These are phyloP conservation scores for Hypoxylon fragiforme DNA, from an alignment of 495 filamentous ascomycete genomes.

Conservation along the genomic window DNA sequence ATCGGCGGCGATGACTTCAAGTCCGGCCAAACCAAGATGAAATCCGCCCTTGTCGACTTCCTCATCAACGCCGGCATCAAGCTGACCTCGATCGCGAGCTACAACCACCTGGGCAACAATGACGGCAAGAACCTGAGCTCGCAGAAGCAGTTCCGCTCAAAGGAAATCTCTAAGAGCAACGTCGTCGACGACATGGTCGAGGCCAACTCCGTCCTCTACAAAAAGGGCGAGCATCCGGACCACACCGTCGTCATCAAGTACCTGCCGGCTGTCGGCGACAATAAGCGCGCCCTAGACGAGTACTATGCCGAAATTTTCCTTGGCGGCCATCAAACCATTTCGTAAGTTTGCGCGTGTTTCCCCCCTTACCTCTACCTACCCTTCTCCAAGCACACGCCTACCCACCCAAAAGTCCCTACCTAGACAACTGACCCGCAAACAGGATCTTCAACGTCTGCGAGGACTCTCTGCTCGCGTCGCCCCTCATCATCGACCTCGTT, in stretches of 20 bases:
- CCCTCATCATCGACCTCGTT: slow-evolving; percentile 95
- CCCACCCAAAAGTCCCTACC: background rate
- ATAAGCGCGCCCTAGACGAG: slow-evolving; percentile 98
- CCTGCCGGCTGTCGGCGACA: slow-evolving; percentile 98
- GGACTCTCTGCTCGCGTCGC: slow-evolving; percentile 96
- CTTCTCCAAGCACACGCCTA: slow-evolving; percentile 4
- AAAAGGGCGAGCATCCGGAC: slow-evolving; percentile 82
- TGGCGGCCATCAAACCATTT: slow-evolving; percentile 97
- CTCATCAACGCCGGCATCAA: slow-evolving; percentile 98
- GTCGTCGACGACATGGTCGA: slow-evolving; percentile 99
- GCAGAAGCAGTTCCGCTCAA: slow-evolving; percentile 97
- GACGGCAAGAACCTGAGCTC: slow-evolving; percentile 98
- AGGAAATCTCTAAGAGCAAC: slow-evolving; percentile 99
- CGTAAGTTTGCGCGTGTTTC: too few relatives aligned
- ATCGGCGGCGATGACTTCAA: slow-evolving; percentile 99
- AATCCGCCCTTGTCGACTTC: slow-evolving; percentile 97
- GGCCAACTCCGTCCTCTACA: slow-evolving; percentile 89
- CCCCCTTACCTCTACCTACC: background rate
- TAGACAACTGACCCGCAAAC: background rate
- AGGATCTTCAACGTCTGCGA: slow-evolving; percentile 98
- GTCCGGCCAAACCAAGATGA: slow-evolving; percentile 99
- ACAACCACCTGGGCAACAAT: slow-evolving; percentile 99
- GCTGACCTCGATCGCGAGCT: slow-evolving; percentile 97
- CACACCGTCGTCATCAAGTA: slow-evolving; percentile 96
- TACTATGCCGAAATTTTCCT: slow-evolving; percentile 99